Evolutionary conservation across 2,329 filamentous ascomycete genomes (phyloP), one percentile per base, ranked within the genome.

Genomic region (Microsporum canis): DNA sequence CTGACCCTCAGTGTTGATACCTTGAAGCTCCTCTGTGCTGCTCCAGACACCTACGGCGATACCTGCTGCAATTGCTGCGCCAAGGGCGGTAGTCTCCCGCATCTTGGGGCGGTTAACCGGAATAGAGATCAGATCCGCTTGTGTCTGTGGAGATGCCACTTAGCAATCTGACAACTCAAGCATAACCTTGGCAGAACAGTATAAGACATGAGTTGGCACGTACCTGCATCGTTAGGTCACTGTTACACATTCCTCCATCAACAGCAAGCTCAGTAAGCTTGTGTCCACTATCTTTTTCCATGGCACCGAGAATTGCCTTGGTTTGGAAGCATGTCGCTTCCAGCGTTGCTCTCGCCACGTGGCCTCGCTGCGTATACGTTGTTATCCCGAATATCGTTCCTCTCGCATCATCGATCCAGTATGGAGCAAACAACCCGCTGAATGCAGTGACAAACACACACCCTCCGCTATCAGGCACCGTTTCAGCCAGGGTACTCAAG

Each of bases 261-360:
- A 96, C 91, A 38, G 88, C 87, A 47, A 96, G 80, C 66, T 86
- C 84, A 60, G 84, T 81, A 36, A 96, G 81, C 64, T 84, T 83
- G 70, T 91, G 85, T 33, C 86, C 86, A 58, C 87, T 91, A 75
- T 96, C 91, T 68, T 87, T 84, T 70, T 88, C 89, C 91, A 96
- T 96, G 65, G 91, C 90, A 70, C 92, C 87, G 27, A 96, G 82
- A 68, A 96, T 95, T 27, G 91, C 91, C 68, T 91, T 91, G 27
- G 90, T 95, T 75, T 96, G 91, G 79, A 89, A 95, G 77, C 91
- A 95, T 41, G 89, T 91, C 3, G 91, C 90, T 75, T 96, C 91
- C 61, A 96, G 84, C 0, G 91, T 95, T 34, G 91, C 91, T 63
- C 91, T 87, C 45, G 89, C 90, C 67, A 96, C 89, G 72, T 96